Evolutionary conservation across 2,329 filamentous ascomycete species (phyloP).

Genomic region (Colletotrichum australisinense): DNA sequence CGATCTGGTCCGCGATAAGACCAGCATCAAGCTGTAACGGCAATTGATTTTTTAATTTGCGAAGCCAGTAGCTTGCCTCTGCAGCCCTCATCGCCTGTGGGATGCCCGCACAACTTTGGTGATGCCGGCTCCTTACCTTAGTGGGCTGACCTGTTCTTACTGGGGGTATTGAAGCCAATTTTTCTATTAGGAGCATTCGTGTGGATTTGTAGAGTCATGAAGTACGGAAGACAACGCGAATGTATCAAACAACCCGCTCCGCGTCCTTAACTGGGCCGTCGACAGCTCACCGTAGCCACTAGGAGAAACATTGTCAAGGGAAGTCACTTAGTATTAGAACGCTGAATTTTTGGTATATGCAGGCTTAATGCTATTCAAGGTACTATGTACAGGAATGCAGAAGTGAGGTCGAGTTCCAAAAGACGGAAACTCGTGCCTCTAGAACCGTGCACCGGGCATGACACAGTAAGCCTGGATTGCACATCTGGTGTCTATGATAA

Average conservation of each 20-base stretch:
- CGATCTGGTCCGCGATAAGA: neutral
- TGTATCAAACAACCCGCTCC: too few relatives aligned
- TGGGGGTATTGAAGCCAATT: neutral
- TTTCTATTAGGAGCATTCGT: neutral
- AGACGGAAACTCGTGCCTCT: neutral
- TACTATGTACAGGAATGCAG: slow-evolving; percentile 34
- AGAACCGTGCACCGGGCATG: slow-evolving; percentile 22
- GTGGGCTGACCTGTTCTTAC: neutral
- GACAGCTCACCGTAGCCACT: neutral
- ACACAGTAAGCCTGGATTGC: slow-evolving; percentile 24
- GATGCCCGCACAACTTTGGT: neutral
- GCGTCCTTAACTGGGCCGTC: neutral
- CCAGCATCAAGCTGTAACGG: neutral
- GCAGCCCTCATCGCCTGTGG: too few relatives aligned
- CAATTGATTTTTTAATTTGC: neutral
- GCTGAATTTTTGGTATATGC: slow-evolving; percentile 27
- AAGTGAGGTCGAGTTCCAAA: slow-evolving; percentile 9
- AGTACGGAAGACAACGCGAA: neutral
- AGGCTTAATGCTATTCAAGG: slow-evolving; percentile 33
- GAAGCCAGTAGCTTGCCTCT: neutral
- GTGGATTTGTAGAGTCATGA: neutral
- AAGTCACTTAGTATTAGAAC: neutral
- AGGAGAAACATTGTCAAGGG: too few relatives aligned
- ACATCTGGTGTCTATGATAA: slow-evolving; percentile 31
- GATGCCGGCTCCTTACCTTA: neutral